phyloP scores from a whole-genome alignment of 2,329 filamentous ascomycete genomes.

The Fusarium illudens region DNA sequence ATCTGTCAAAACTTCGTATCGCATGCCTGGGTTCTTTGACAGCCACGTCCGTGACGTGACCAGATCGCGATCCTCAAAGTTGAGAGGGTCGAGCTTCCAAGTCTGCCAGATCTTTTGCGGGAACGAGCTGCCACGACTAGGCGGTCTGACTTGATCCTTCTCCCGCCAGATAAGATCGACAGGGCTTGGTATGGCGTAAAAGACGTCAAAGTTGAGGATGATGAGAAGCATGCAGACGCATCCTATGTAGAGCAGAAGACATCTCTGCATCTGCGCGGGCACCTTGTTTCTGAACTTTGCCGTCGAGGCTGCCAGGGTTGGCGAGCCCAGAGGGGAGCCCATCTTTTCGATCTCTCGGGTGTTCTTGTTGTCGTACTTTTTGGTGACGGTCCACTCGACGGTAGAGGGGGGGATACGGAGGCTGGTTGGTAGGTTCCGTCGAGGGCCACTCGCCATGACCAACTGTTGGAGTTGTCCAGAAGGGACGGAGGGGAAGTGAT shows the following conservation, averaged over 20 bases:
- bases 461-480: not conserved
- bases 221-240: conserved; percentile 56
- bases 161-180: conserved; percentile 25
- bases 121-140: conserved; percentile 52
- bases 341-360: conserved; percentile 29
- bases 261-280: conserved; percentile 59
- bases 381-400: conserved; percentile 21
- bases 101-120: conserved; percentile 80
- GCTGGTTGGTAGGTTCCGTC: conserved; percentile 29
- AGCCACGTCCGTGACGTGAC: conserved; percentile 70
- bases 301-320: conserved; percentile 49
- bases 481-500: not conserved
- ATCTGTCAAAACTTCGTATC: conserved; percentile 76
- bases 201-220: conserved; percentile 55
- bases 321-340: conserved; percentile 49
- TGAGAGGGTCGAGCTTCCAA: conserved; percentile 75
- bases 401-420: conserved; percentile 33
- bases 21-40: conserved; percentile 69
- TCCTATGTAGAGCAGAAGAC: conserved; percentile 56
- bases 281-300: conserved; percentile 48
- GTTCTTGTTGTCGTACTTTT: conserved; percentile 9
- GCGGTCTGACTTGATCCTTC: conserved; percentile 7
- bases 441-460: conserved; percentile 40
- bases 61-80: conserved; percentile 71
- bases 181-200: conserved; percentile 44